Conservation (phyloP, 805 yeast species). For the Spathaspora sp. region DNA sequence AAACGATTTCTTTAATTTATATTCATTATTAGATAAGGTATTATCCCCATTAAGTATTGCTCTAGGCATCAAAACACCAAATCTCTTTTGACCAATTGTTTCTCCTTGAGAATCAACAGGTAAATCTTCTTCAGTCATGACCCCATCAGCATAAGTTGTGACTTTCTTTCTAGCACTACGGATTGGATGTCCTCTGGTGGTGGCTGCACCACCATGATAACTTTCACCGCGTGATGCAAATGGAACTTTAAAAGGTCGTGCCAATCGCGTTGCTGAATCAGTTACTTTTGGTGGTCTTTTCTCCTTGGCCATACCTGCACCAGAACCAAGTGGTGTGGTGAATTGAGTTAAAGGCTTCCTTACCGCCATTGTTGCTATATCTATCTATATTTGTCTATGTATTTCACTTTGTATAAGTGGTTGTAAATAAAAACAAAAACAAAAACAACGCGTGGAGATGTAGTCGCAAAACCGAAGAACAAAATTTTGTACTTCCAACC, state of each 20-base stretch:
- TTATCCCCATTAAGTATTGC: conserved; percentile 41
- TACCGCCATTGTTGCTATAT: conserved; percentile 10
- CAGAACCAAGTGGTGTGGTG: conserved; percentile 57
- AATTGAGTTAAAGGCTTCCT: conserved; percentile 36
- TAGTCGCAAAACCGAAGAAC: not conserved
- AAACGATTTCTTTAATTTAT: conserved; percentile 43
- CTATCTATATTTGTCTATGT: not conserved
- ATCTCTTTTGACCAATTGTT: conserved; percentile 26
- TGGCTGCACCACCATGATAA: conserved; percentile 7
- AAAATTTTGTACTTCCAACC: no score
- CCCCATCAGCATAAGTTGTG: conserved; percentile 28
- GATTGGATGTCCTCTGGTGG: conserved; percentile 14
- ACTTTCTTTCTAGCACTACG: conserved; percentile 28
- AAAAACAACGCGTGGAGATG: not conserved
- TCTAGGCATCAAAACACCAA: conserved; percentile 60
- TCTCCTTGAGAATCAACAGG: conserved; percentile 31
- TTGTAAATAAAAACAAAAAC: not conserved
- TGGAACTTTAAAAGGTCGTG: conserved; percentile 70
- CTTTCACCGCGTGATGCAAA: conserved; percentile 26
- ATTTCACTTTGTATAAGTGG: not conserved
- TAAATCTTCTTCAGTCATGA: conserved; percentile 15
- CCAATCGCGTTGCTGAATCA: conserved; percentile 49
- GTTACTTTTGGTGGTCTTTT: conserved; percentile 52
- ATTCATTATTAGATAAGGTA: conserved; percentile 27
- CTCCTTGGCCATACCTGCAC: conserved; percentile 61